Evolutionary conservation across 768 basidiomycete genomes (phyloP).

Genomic region (Xerocomus brunneocitrinus): DNA sequence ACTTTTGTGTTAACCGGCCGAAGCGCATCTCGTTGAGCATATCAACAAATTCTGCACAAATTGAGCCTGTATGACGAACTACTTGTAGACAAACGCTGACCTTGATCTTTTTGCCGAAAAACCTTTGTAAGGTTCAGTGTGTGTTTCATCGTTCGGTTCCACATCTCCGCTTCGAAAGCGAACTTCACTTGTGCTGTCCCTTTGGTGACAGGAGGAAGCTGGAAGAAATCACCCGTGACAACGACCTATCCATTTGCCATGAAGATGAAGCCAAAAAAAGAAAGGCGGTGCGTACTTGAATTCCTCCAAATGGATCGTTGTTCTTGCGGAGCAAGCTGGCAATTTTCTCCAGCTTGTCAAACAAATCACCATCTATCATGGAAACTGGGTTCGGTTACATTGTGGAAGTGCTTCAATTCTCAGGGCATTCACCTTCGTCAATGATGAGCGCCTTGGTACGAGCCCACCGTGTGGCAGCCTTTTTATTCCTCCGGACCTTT

Average conservation of each 20-base stretch:
- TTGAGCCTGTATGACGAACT: slow-evolving; percentile 2
- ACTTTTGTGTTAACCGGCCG: slow-evolving; percentile 59
- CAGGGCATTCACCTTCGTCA: slow-evolving; percentile 56
- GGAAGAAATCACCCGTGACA: slow-evolving; percentile 97
- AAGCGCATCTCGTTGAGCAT: slow-evolving; percentile 99
- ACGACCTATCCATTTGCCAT: slow-evolving; percentile 51
- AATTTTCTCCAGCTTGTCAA: slow-evolving; percentile 82
- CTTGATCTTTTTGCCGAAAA: slow-evolving; percentile 89
- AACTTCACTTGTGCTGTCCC: slow-evolving; percentile 62
- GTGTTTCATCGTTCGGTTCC: slow-evolving; percentile 69
- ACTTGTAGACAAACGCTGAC: slow-evolving; percentile 37
- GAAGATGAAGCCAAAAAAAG: background rate
- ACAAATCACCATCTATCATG: slow-evolving; percentile 92
- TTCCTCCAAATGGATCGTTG: slow-evolving; percentile 82
- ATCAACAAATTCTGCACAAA: slow-evolving; percentile 70
- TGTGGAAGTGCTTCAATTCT: background rate
- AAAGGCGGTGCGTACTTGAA: slow-evolving; percentile 54
- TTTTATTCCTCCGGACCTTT: slow-evolving; percentile 79
- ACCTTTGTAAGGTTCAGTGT: slow-evolving; percentile 94
- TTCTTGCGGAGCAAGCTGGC: slow-evolving; percentile 61
- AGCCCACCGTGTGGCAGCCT: slow-evolving; percentile 74
- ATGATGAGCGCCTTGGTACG: slow-evolving; percentile 82
- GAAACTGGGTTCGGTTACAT: slow-evolving; percentile 57
- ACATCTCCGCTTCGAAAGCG: slow-evolving; percentile 83
- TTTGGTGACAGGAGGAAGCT: slow-evolving; percentile 88